A percentile compares a stretch with the other conserved stretches of the same genome.
Conservation (phyloP, 768 basidiomycete genomes). For the Pleurotus ostreatus region DNA sequence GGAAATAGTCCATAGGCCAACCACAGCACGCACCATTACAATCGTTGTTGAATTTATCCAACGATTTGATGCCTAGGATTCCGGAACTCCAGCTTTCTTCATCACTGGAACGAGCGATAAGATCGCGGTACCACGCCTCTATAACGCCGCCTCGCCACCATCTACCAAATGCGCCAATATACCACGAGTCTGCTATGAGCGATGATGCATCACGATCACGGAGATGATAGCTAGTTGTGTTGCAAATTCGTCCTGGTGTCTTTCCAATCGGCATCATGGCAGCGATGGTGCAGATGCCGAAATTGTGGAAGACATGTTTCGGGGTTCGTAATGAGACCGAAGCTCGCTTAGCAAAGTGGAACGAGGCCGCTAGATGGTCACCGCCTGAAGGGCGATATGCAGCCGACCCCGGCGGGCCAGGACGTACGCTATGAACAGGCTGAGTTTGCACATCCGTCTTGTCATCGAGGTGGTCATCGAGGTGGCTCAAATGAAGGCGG, state of each 20-base stretch:
- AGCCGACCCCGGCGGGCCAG: neutral
- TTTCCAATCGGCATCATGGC: constrained; percentile 59
- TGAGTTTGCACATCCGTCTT: constrained; percentile 31
- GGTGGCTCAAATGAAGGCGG: constrained; percentile 84
- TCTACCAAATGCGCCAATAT: constrained; percentile 84
- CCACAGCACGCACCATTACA: constrained; percentile 49
- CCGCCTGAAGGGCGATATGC: neutral
- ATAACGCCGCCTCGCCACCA: constrained; percentile 89
- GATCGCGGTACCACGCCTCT: constrained; percentile 76
- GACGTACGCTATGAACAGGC: neutral
- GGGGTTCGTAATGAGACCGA: constrained; percentile 92
- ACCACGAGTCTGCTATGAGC: constrained; percentile 76
- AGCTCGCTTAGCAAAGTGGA: constrained; percentile 91
- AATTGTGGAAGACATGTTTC: constrained; percentile 79
- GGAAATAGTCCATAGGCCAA: neutral
- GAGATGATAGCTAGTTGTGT: constrained; percentile 26
- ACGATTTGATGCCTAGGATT: constrained; percentile 68
- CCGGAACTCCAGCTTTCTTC: constrained; percentile 77
- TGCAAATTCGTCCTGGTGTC: constrained; percentile 20
- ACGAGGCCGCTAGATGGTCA: constrained; percentile 35
- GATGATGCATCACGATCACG: constrained; percentile 34
- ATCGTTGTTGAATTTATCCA: constrained; percentile 60
- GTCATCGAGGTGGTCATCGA: constrained; percentile 66
- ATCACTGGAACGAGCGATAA: constrained; percentile 57
- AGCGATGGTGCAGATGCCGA: constrained; percentile 86